Evolutionary conservation across 306 rosid species (phyloP).

Genomic region (Medicago arabica): DNA sequence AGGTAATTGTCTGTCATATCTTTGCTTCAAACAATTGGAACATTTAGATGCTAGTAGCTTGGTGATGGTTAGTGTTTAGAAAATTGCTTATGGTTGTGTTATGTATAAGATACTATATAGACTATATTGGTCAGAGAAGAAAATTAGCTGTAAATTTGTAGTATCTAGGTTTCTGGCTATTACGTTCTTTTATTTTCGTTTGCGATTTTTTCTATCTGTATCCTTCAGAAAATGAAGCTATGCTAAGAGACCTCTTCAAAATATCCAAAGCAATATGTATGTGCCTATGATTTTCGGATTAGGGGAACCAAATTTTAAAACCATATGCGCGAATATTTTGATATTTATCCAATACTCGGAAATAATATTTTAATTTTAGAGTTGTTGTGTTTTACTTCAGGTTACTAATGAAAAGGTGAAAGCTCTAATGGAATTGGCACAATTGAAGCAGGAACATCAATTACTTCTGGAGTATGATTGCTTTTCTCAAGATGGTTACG

Average conservation of each 20-base stretch:
- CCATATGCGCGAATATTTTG: conserved; percentile 23
- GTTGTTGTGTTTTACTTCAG: conserved; percentile 53
- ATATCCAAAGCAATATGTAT: conserved; percentile 22
- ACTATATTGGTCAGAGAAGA: conserved; percentile 14
- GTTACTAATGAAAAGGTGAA: conserved; percentile 95
- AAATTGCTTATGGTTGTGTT: conserved; percentile 29
- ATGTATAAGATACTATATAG: conserved; percentile 2
- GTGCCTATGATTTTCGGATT: conserved; percentile 36
- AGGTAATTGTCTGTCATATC: conserved; percentile 59
- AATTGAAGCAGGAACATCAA: conserved; percentile 78
- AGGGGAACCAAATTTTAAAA: conserved; percentile 32
- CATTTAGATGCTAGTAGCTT: conserved; percentile 27
- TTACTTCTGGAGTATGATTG: conserved; percentile 73
- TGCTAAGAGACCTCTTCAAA: conserved; percentile 26
- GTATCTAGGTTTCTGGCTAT: conserved; percentile 14
- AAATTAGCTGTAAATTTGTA: conserved; percentile 32
- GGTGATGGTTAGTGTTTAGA: conserved; percentile 29
- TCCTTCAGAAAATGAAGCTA: conserved; percentile 25
- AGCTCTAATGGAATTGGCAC: conserved; percentile 92
- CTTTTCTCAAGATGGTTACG: conserved; percentile 35
- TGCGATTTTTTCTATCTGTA: conserved; percentile 15
- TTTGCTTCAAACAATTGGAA: conserved; percentile 42
- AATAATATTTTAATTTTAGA: conserved; percentile 36
- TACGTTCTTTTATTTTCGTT: conserved; percentile 24
- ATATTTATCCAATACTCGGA: conserved; percentile 12